Evolutionary conservation across 371 early-diverging fungal species (phyloP).

Genomic region (Chytridiales sp.): DNA sequence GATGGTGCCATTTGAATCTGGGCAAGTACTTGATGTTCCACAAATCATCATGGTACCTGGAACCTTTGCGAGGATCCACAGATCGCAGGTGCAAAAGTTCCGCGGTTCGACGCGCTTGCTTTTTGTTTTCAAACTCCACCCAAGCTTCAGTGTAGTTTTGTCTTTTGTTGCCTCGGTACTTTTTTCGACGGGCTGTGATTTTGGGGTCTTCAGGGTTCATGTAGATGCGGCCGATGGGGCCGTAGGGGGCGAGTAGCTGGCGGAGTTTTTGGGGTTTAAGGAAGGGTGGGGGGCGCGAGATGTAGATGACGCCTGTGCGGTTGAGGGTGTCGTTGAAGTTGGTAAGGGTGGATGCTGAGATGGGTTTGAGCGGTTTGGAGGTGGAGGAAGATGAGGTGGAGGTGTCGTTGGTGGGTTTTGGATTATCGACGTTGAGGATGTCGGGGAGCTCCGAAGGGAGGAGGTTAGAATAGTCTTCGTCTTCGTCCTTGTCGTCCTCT

Average conservation of each 20-base stretch:
- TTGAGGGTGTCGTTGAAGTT: constrained; percentile 71
- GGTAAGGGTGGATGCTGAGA: constrained; percentile 68
- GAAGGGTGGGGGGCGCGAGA: constrained; percentile 87
- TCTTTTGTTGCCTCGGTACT: constrained; percentile 50
- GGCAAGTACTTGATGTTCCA: constrained; percentile 96
- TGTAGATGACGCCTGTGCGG: constrained; percentile 84
- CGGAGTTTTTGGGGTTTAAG: constrained; percentile 85
- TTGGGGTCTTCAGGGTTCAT: constrained; percentile 71
- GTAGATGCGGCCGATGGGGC: constrained; percentile 81
- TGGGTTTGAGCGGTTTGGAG: constrained; percentile 43
- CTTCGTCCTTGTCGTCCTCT: constrained; percentile 35
- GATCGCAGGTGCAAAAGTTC: constrained; percentile 71
- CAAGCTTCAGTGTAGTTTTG: constrained; percentile 89
- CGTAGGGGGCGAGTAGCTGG: constrained; percentile 68
- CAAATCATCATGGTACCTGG: constrained; percentile 82
- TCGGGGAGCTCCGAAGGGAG: constrained; percentile 18
- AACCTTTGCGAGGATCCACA: constrained; percentile 85
- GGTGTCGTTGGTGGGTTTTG: constrained; percentile 32
- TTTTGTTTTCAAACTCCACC: constrained; percentile 94
- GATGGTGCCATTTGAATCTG: constrained; percentile 94
- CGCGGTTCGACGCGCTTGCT: constrained; percentile 78
- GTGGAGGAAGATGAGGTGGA: background rate
- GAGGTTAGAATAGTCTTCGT: constrained; percentile 22
- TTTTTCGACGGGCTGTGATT: constrained; percentile 51
- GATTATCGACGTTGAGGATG: constrained; percentile 20